Evolutionary conservation across 371 early-diverging fungal genomes (phyloP).

Genomic region (Mucor racemosus): DNA sequence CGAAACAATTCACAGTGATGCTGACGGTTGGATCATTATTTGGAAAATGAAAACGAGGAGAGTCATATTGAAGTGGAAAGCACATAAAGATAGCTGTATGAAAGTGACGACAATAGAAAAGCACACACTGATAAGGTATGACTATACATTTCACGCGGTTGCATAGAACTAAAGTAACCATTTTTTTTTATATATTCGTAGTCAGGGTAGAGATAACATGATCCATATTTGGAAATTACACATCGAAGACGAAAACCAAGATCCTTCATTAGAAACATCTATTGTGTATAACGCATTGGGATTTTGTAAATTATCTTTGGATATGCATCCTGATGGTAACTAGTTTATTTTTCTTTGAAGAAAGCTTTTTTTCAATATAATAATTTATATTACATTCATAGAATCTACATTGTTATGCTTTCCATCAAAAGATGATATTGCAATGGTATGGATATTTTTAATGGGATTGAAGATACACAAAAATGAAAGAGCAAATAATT

Average conservation of each 20-base stretch:
- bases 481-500: not conserved
- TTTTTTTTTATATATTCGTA: constrained; percentile 14
- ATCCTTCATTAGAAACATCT: constrained; percentile 22
- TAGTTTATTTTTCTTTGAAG: not conserved
- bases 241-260: constrained; percentile 11
- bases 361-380: too few species aligned
- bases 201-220: constrained; percentile 57
- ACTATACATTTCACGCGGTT: constrained; percentile 1
- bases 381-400: not conserved
- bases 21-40: constrained; percentile 41
- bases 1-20: constrained; percentile 33
- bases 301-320: constrained; percentile 47
- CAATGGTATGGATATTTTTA: constrained; percentile 25
- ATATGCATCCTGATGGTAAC: not conserved
- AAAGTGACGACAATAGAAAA: constrained; percentile 20
- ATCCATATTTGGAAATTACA: constrained; percentile 51
- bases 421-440: constrained; percentile 37
- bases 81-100: constrained; percentile 43
- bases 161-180: constrained; percentile 6
- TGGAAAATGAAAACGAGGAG: constrained; percentile 50
- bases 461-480: constrained; percentile 9
- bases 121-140: constrained; percentile 38
- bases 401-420: constrained; percentile 28
- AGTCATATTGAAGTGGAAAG: constrained; percentile 45
- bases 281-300: constrained; percentile 44